phyloP scores from a whole-genome alignment of 1,139 yeast genomes.

The Geotrichum restrictum region DNA sequence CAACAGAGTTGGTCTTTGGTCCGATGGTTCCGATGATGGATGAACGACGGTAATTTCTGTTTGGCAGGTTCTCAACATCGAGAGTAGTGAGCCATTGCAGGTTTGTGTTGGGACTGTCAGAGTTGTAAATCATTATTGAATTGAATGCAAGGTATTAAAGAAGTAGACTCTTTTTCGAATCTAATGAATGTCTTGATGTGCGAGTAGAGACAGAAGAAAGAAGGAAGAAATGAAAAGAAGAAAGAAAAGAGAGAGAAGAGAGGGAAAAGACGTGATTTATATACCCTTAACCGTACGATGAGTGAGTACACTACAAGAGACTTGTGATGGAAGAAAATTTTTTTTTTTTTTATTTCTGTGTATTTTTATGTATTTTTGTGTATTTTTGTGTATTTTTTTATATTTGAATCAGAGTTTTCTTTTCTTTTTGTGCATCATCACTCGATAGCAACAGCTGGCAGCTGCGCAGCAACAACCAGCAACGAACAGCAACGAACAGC shows the following conservation, averaged over 20 bases:
- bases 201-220: not conserved
- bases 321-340: too few relatives aligned
- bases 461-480: not conserved
- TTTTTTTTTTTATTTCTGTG: too few relatives aligned
- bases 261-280: slow-evolving; percentile 1
- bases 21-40: slow-evolving; percentile 97
- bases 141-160: not conserved
- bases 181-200: not conserved
- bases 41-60: slow-evolving; percentile 84
- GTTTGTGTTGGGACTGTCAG: slow-evolving; percentile 39
- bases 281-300: not conserved
- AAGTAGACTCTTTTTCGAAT: not conserved
- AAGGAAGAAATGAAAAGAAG: slow-evolving; percentile 2
- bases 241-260: slow-evolving; percentile 1
- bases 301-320: too few relatives aligned
- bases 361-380: too few relatives aligned
- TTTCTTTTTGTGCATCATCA: not conserved
- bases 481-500: not conserved
- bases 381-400: not conserved
- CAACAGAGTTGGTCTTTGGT: slow-evolving; percentile 93
- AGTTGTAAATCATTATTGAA: slow-evolving; percentile 32
- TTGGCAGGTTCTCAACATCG: slow-evolving; percentile 75
- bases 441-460: not conserved
- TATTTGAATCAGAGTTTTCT: not conserved
- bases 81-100: slow-evolving; percentile 80